Base-by-base conservation (phyloP, 495 filamentous ascomycete species). In the Rusavskia elegans region DNA sequence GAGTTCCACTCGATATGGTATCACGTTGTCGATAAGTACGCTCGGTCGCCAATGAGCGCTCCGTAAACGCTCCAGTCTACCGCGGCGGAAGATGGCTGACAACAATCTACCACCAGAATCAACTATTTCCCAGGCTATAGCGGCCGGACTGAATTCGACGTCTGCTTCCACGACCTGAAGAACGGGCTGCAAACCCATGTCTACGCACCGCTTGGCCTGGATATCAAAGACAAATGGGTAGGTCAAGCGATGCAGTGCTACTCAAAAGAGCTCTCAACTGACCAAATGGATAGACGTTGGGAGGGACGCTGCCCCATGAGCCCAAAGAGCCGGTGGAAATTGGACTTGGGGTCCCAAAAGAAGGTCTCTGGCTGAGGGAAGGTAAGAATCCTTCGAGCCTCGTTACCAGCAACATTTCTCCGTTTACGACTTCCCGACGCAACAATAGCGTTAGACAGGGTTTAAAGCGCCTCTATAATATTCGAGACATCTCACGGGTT, bases 1-100 rank as follows among this genome's bases (percentile, higher is more conserved):
- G 82, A 88, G 64, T 74, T 67, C 45, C 70, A 79, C 51, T 83
- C 76, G 51, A 69, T 67, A 7, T 92, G 86, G 86, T 88, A 87
- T 62, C 72, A 71, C 27, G 64, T 85, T 49, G 82, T 77, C 23
- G 58, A 61, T 38, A 46, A 46, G 44, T 46, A 46, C 14, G 44
- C 19, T 46, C 9, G 7, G 6, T 21, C 40, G 40, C 20, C 3
- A 17, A 42, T 42, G 25, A 27, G 25, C 37, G 37, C 17, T 27
- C 25, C 25, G 25, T 0, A 27, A 6, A 27, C 4, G 13, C 32
- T 14, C 2, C 6, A 35, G 40, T 17, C 40, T 14, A 9, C 37
- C 20, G 8, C 3, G 40, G 40, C 9, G 13, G n/a, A 66, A 67
- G 44, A 63, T 70, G 42, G 63, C 57, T 39, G 82, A 89, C 66